Evolutionary conservation across 768 basidiomycete genomes (phyloP).

Genomic region (Lyophyllum decastes): DNA sequence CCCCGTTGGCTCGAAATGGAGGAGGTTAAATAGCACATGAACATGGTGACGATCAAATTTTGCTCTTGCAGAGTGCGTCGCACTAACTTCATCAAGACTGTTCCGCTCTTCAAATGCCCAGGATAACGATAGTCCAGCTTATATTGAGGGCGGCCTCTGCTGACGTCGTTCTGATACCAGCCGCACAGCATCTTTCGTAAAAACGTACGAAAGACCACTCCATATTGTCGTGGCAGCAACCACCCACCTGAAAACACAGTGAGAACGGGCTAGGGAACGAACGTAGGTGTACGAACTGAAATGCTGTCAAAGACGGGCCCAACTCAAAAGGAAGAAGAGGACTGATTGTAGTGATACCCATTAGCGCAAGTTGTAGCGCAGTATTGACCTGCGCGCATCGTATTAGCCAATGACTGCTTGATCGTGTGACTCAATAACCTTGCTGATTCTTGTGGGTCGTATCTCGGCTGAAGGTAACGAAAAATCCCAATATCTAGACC

Average conservation of each 20-base stretch:
- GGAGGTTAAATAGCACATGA: neutral
- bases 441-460: constrained; percentile 90
- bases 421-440: constrained; percentile 44
- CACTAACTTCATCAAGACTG: neutral
- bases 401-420: neutral
- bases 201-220: constrained; percentile 85
- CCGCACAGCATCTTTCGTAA: constrained; percentile 73
- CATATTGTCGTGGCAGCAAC: constrained; percentile 91
- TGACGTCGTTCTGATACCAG: constrained; percentile 45
- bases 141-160: constrained; percentile 26
- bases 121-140: neutral
- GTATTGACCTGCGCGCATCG: constrained; percentile 74
- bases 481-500: constrained; percentile 93
- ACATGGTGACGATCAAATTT: no score
- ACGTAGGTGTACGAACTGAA: constrained; percentile 63
- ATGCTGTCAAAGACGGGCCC: constrained; percentile 51
- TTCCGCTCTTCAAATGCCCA: neutral
- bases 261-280: constrained; percentile 1
- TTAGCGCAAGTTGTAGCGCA: constrained; percentile 84
- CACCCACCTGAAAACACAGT: constrained; percentile 55
- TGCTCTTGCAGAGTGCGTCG: neutral
- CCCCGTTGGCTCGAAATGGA: neutral
- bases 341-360: constrained; percentile 86
- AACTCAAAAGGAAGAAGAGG: constrained; percentile 74
- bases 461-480: constrained; percentile 95